Evolutionary conservation across 2,329 filamentous ascomycete species (phyloP).

Genomic region (Colletotrichum sp.): DNA sequence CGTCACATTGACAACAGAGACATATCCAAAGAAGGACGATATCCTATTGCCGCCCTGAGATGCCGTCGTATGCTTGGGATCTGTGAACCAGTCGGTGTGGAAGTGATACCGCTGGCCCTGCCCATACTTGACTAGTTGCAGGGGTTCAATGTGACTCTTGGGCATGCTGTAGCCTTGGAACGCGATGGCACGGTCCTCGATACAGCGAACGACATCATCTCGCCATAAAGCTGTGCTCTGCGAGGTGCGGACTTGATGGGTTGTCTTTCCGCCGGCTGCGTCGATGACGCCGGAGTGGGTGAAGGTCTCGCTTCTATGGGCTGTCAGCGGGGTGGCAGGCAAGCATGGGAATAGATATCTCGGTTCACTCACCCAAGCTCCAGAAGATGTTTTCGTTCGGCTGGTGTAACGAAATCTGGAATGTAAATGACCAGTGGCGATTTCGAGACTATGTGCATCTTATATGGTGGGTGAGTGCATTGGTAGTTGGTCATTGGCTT

Average conservation of each 20-base stretch:
- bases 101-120: conserved; percentile 50
- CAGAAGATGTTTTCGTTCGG: conserved; percentile 47
- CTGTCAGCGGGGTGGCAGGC: neutral
- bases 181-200: conserved; percentile 49
- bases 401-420: conserved; percentile 46
- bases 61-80: conserved; percentile 39
- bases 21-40: conserved; percentile 54
- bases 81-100: conserved; percentile 58
- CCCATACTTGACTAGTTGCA: conserved; percentile 54
- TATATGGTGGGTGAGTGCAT: conserved; percentile 40
- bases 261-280: conserved; percentile 33
- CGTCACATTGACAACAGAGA: conserved; percentile 42
- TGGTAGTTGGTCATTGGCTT: conserved; percentile 16
- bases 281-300: conserved; percentile 47
- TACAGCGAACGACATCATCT: conserved; percentile 48
- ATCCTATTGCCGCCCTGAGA: conserved; percentile 45
- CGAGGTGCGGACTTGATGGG: conserved; percentile 46
- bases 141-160: conserved; percentile 46
- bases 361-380: conserved; percentile 42
- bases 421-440: conserved; percentile 57
- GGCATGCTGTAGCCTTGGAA: conserved; percentile 48
- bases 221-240: conserved; percentile 49
- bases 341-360: neutral
- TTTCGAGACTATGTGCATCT: conserved; percentile 48
- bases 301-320: conserved; percentile 46